phyloP scores from a whole-genome alignment of 164 flowering plant species.

The Vitis riparia region DNA sequence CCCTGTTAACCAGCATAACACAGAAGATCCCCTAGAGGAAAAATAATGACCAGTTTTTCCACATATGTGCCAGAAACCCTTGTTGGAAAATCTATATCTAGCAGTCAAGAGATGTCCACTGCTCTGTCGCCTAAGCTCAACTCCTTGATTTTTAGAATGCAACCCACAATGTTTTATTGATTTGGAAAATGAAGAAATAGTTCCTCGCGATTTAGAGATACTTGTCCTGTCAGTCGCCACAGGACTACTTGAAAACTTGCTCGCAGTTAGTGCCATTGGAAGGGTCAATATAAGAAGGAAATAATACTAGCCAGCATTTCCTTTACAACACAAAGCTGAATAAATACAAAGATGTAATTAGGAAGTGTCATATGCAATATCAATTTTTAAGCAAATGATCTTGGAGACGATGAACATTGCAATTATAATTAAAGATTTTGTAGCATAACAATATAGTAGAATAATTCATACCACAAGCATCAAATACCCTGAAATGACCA shows the following conservation, averaged over 20 bases:
- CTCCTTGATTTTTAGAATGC: conserved; percentile 22
- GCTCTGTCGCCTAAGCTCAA: conserved; percentile 32
- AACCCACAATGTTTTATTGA: conserved; percentile 30
- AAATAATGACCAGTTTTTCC: conserved; percentile 28
- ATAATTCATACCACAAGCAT: conserved; percentile 1
- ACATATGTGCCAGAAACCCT: conserved; percentile 20
- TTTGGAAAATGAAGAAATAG: conserved; percentile 36
- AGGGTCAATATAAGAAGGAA: conserved; percentile 18
- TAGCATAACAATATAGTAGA: no score
- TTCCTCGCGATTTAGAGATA: conserved; percentile 30
- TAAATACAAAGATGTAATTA: background rate
- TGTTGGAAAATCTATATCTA: conserved; percentile 27
- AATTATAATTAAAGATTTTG: background rate
- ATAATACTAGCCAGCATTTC: conserved; percentile 21
- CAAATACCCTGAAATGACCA: background rate
- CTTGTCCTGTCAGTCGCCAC: conserved; percentile 26
- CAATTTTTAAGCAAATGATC: background rate
- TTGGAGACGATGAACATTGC: background rate
- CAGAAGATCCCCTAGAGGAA: conserved; percentile 28
- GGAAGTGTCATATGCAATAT: background rate
- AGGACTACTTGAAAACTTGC: conserved; percentile 40
- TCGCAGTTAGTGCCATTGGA: conserved; percentile 43
- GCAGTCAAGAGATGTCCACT: conserved; percentile 26
- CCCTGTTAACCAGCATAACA: conserved; percentile 47
- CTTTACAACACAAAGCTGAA: conserved; percentile 20